A percentile compares a stretch with the other conserved stretches of the same genome.
These are phyloP conservation scores for Verticillium longisporum DNA, from an alignment of 2,329 filamentous ascomycete species.

Conservation along the genomic window DNA sequence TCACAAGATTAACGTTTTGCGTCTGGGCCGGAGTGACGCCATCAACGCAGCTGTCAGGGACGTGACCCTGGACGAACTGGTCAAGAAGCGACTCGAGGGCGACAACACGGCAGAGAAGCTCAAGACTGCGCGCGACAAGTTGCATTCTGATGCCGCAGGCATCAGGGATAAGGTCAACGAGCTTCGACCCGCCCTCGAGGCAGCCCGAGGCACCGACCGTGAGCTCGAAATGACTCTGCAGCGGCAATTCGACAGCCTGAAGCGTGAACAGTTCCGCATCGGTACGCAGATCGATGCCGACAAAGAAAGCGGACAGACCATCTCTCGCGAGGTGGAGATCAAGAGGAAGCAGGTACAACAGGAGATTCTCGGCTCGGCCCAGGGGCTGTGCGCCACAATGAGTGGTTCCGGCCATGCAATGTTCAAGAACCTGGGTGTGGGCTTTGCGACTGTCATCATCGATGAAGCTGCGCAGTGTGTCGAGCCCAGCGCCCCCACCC, in stretches of 20 bases:
- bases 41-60: slow-evolving; percentile 86
- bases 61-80: slow-evolving; percentile 88
- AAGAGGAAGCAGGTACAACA: slow-evolving; percentile 80
- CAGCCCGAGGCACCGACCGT: slow-evolving; percentile 43
- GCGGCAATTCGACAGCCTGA: slow-evolving; percentile 70
- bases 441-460: slow-evolving; percentile 97
- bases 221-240: slow-evolving; percentile 43
- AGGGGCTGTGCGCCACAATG: slow-evolving; percentile 90
- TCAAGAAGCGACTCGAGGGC: slow-evolving; percentile 63
- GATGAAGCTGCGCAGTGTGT: slow-evolving; percentile 98
- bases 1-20: slow-evolving; percentile 78
- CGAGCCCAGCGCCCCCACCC: slow-evolving; percentile 91
- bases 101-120: slow-evolving; percentile 53
- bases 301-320: slow-evolving; percentile 78
- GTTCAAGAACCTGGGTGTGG: slow-evolving; percentile 88
- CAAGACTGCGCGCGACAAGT: slow-evolving; percentile 47
- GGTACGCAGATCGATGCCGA: slow-evolving; percentile 80
- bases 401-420: slow-evolving; percentile 96
- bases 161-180: slow-evolving; percentile 70
- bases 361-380: slow-evolving; percentile 80
- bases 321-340: slow-evolving; percentile 78
- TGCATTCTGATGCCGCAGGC: slow-evolving; percentile 58
- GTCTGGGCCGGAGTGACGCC: slow-evolving; percentile 82
- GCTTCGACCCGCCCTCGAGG: slow-evolving; percentile 65
- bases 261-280: slow-evolving; percentile 65